Conservation (phyloP, 2,329 filamentous ascomycete species). For the Aspergillus pseudotamarii region DNA sequence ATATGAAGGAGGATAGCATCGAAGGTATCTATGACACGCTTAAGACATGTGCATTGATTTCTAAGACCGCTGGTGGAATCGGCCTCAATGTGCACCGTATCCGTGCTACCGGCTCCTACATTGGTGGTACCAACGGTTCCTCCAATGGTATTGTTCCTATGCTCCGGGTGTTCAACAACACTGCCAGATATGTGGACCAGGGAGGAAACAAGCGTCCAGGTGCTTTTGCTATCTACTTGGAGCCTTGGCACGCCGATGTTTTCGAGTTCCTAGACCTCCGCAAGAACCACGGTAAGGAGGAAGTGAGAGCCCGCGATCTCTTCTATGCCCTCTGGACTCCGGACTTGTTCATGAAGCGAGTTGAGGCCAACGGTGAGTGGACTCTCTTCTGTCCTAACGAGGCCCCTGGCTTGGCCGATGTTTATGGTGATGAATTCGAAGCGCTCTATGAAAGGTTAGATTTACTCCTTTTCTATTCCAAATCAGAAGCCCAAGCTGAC, state of each 20-base stretch:
- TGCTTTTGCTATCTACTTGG: conserved; percentile 97
- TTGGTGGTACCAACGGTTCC: conserved; percentile 95
- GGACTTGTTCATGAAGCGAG: conserved; percentile 99
- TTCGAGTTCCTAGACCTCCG: conserved; percentile 96
- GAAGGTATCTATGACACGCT: conserved; percentile 99
- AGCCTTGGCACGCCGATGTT: conserved; percentile 98
- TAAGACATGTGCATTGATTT: conserved; percentile 99
- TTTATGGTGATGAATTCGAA: conserved; percentile 97
- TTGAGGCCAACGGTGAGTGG: conserved; percentile 95
- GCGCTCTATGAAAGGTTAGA: conserved; percentile 74
- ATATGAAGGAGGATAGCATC: conserved; percentile 99
- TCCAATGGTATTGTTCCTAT: conserved; percentile 97
- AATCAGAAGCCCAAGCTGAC: conserved; percentile 11
- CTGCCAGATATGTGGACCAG: conserved; percentile 96
- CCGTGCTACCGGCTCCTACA: conserved; percentile 95
- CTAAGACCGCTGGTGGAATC: conserved; percentile 98
- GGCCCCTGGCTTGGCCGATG: conserved; percentile 90
- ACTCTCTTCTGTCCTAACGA: conserved; percentile 98
- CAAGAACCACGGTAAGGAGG: conserved; percentile 99
- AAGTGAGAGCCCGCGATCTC: conserved; percentile 92
- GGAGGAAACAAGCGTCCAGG: conserved; percentile 99
- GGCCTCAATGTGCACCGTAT: conserved; percentile 96
- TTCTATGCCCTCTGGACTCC: conserved; percentile 99
- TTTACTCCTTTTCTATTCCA: not conserved
- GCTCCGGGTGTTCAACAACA: conserved; percentile 99